These are phyloP conservation scores for Citrullus mucosospermus DNA, from an alignment of 306 rosid species.

Conservation along the genomic window DNA sequence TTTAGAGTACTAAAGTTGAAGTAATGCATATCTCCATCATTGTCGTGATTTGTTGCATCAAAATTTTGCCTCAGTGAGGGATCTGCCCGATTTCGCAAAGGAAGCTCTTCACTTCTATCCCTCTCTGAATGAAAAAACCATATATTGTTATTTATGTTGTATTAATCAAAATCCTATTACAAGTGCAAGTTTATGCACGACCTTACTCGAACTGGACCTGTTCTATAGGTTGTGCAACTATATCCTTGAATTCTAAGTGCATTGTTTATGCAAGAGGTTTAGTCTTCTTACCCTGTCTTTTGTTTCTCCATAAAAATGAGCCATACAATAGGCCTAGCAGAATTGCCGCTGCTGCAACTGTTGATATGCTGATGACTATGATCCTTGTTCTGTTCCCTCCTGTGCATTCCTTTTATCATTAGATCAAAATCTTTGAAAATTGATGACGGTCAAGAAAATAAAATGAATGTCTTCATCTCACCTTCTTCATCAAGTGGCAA, in stretches of 20 bases:
- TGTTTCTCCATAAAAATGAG: neutral
- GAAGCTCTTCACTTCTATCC: neutral
- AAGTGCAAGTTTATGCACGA: neutral
- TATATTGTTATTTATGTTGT: neutral
- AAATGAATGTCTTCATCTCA: neutral
- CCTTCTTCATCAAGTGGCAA: neutral
- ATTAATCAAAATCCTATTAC: neutral
- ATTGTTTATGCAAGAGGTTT: neutral
- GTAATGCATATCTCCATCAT: slow-evolving; percentile 2
- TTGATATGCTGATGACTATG: neutral
- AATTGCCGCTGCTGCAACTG: slow-evolving; percentile 5
- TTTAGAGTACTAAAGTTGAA: slow-evolving; percentile 21
- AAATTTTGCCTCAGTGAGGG: neutral
- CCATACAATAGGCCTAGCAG: slow-evolving; percentile 6
- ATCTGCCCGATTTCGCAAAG: neutral
- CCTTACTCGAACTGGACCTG: too few relatives aligned
- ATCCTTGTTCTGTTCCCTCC: neutral
- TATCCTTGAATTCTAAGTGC: too few relatives aligned
- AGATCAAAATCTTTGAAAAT: neutral
- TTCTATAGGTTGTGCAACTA: too few relatives aligned
- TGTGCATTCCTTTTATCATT: neutral
- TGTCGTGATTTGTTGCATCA: neutral
- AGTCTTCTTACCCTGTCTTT: slow-evolving; percentile 1
- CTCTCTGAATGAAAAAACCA: neutral
- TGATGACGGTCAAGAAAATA: neutral